These are phyloP conservation scores for Pholiota adiposa DNA, from an alignment of 1,284 basidiomycete species.

Conservation along the genomic window DNA sequence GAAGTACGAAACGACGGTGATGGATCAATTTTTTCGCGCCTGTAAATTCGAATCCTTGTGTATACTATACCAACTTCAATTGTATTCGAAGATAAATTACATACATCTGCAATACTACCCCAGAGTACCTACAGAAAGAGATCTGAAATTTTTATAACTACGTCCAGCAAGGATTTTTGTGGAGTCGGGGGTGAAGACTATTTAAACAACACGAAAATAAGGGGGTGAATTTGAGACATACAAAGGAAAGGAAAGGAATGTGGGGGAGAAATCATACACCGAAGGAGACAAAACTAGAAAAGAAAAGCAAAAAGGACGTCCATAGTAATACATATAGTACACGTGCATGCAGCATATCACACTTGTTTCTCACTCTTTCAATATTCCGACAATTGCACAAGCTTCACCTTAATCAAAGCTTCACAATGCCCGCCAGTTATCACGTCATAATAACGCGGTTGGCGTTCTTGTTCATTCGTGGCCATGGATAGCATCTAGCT, in stretches of 20 bases:
- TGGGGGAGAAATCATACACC: not conserved
- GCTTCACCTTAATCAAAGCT: not conserved
- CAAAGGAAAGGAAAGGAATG: not conserved
- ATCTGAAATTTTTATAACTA: no score
- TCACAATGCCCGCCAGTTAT: not conserved
- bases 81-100: no score
- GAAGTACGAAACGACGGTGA: no score
- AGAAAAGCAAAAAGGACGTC: not conserved
- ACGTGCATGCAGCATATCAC: not conserved
- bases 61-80: no score
- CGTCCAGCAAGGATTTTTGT: no score
- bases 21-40: no score
- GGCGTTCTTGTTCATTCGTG: not conserved
- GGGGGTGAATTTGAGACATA: no score
- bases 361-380: not conserved
- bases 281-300: not conserved
- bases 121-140: no score
- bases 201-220: no score
- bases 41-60: no score
- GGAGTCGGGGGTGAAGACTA: no score
- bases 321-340: constrained; percentile 2
- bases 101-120: no score
- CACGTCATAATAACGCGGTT: not conserved
- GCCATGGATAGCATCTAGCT: constrained; percentile 31
- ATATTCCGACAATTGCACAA: not conserved